phyloP scores from a whole-genome alignment of 2,329 filamentous ascomycete genomes.

The Aureobasidium sp. region DNA sequence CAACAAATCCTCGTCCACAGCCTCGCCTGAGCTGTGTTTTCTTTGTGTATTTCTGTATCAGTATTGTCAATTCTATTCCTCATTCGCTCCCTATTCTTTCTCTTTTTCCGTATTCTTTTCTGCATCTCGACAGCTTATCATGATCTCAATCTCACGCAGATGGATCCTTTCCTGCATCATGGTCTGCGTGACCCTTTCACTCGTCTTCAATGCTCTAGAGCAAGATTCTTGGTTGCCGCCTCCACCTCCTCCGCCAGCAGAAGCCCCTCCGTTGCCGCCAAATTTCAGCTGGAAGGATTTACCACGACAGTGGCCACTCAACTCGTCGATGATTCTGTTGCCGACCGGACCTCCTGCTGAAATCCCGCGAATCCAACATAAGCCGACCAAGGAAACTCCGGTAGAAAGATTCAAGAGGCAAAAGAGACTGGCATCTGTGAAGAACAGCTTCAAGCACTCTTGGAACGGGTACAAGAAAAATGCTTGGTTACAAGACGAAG shows the following conservation, averaged over 20 bases:
- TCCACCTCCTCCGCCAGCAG: slow-evolving; percentile 4
- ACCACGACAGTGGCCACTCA: slow-evolving; percentile 51
- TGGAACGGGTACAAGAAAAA: slow-evolving; percentile 76
- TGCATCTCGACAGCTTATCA: not conserved
- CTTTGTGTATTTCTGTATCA: not conserved
- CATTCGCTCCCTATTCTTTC: not conserved
- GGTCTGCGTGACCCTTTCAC: slow-evolving; percentile 13
- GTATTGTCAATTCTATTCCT: slow-evolving; percentile 10
- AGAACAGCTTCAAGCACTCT: slow-evolving; percentile 65
- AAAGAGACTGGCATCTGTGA: slow-evolving; percentile 59
- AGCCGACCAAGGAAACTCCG: slow-evolving; percentile 58
- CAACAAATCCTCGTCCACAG: not conserved
- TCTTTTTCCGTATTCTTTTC: not conserved
- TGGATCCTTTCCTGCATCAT: slow-evolving; percentile 16
- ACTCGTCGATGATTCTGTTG: slow-evolving; percentile 65
- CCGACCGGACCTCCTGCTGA: slow-evolving; percentile 62
- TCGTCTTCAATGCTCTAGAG: slow-evolving; percentile 13
- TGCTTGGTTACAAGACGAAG: slow-evolving; percentile 82
- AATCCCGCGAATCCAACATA: slow-evolving; percentile 70
- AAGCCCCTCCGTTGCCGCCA: not conserved
- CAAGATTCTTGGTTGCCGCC: not conserved
- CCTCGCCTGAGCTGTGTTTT: slow-evolving; percentile 2
- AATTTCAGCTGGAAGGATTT: slow-evolving; percentile 29
- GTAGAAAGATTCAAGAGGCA: slow-evolving; percentile 55
- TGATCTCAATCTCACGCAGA: slow-evolving; percentile 14